Evolutionary conservation across 1,139 yeast genomes (phyloP).

Genomic region (Saccharomycopsis crataegensis): DNA sequence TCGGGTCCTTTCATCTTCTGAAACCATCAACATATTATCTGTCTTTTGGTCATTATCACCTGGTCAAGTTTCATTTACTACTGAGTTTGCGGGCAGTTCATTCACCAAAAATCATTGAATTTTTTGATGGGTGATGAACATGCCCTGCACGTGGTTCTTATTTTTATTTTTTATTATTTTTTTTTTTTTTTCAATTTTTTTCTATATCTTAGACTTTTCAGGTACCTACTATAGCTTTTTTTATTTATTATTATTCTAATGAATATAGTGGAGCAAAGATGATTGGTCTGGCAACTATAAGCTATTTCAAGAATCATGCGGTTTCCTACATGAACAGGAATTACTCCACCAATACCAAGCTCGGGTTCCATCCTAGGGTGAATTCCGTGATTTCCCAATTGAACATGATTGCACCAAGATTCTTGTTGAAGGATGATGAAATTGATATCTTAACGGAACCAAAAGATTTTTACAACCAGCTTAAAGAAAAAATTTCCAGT

Average conservation of each 20-base stretch:
- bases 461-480: slow-evolving; percentile 52
- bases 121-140: not conserved
- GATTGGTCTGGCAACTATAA: slow-evolving; percentile 3
- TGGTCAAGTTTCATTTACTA: not conserved
- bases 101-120: not conserved
- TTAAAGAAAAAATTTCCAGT: slow-evolving; percentile 46
- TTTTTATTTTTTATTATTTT: not conserved
- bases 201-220: not conserved
- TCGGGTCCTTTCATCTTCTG: slow-evolving; percentile 5
- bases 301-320: slow-evolving; percentile 3
- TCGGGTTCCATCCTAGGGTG: slow-evolving; percentile 41
- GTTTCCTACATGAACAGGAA: slow-evolving; percentile 1
- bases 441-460: slow-evolving; percentile 65
- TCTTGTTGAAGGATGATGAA: slow-evolving; percentile 50
- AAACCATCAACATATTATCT: not conserved
- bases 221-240: not conserved
- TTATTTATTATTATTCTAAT: not conserved
- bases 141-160: not conserved
- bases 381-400: slow-evolving; percentile 46
- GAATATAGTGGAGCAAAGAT: not conserved
- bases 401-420: slow-evolving; percentile 65
- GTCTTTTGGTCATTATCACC: not conserved
- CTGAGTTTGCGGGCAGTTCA: not conserved
- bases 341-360: slow-evolving; percentile 2
- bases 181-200: not conserved